These are phyloP conservation scores for Barbatosphaeria neglecta DNA, from an alignment of 495 filamentous ascomycete genomes.

Conservation along the genomic window DNA sequence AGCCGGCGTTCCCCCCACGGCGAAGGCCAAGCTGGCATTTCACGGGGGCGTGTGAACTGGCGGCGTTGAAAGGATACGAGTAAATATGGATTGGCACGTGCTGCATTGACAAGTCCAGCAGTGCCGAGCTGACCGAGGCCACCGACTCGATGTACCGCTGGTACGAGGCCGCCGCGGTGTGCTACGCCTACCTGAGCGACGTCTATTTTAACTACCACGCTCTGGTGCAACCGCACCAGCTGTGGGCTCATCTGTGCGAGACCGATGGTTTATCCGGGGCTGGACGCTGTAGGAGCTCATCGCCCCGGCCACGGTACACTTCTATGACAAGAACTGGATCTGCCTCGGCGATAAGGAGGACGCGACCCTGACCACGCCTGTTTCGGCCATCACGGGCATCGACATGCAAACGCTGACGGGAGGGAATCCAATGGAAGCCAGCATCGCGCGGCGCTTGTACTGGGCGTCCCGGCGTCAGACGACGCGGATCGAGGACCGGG, in stretches of 20 bases:
- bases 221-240: neutral
- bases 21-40: neutral
- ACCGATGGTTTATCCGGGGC: neutral
- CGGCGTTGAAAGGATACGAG: neutral
- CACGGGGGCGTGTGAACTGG: neutral
- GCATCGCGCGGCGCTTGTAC: neutral
- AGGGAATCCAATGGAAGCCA: neutral
- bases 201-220: too few species aligned
- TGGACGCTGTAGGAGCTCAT: constrained; percentile 3
- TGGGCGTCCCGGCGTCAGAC: neutral
- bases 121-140: neutral
- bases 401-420: neutral
- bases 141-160: neutral
- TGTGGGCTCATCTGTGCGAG: neutral
- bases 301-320: constrained; percentile 8
- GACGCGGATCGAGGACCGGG: constrained; percentile 1
- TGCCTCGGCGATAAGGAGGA: constrained; percentile 2
- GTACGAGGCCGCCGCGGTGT: constrained; percentile 11
- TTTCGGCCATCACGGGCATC: constrained; percentile 11
- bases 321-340: constrained; percentile 14
- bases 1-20: too few species aligned
- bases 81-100: neutral
- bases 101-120: neutral
- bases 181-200: constrained; percentile 12
- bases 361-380: neutral